These are phyloP conservation scores for Pichia pseudocactophila DNA, from an alignment of 805 yeast species.

Conservation along the genomic window DNA sequence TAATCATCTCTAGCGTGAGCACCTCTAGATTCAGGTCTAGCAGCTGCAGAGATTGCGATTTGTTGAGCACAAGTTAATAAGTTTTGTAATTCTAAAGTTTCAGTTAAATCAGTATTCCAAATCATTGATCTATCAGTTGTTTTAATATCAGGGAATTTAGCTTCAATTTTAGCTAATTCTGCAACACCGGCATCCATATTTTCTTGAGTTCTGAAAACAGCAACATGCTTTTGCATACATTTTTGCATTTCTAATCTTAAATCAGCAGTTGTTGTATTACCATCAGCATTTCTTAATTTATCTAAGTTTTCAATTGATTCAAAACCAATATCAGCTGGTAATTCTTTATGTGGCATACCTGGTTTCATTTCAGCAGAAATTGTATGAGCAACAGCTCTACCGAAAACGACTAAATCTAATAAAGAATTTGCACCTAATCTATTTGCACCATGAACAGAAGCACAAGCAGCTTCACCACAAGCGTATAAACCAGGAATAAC, in stretches of 20 bases:
- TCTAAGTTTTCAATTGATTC: slow-evolving; percentile 89
- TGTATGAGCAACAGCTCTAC: slow-evolving; percentile 96
- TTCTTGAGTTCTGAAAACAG: slow-evolving; percentile 92
- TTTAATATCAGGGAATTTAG: slow-evolving; percentile 62
- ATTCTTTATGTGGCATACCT: slow-evolving; percentile 75
- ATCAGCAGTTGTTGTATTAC: slow-evolving; percentile 75
- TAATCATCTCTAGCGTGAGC: slow-evolving; percentile 98
- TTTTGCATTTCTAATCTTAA: slow-evolving; percentile 90
- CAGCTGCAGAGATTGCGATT: slow-evolving; percentile 90
- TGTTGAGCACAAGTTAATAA: slow-evolving; percentile 94
- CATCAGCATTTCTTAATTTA: slow-evolving; percentile 74
- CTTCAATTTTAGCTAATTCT: slow-evolving; percentile 68
- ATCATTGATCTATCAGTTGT: slow-evolving; percentile 96
- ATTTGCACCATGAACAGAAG: slow-evolving; percentile 98
- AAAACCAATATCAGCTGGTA: slow-evolving; percentile 80
- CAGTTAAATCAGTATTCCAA: slow-evolving; percentile 96
- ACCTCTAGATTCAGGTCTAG: slow-evolving; percentile 96
- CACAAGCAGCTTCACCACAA: slow-evolving; percentile 99
- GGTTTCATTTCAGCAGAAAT: slow-evolving; percentile 80
- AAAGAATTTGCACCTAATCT: slow-evolving; percentile 98
- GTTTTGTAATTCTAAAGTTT: slow-evolving; percentile 92
- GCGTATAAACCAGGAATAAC: slow-evolving; percentile 91
- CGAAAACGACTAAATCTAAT: slow-evolving; percentile 93
- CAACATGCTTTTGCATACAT: slow-evolving; percentile 93
- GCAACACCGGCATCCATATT: slow-evolving; percentile 86